phyloP scores from a whole-genome alignment of 1,139 yeast genomes.

The Hemisphaericaspora xylofermentans region DNA sequence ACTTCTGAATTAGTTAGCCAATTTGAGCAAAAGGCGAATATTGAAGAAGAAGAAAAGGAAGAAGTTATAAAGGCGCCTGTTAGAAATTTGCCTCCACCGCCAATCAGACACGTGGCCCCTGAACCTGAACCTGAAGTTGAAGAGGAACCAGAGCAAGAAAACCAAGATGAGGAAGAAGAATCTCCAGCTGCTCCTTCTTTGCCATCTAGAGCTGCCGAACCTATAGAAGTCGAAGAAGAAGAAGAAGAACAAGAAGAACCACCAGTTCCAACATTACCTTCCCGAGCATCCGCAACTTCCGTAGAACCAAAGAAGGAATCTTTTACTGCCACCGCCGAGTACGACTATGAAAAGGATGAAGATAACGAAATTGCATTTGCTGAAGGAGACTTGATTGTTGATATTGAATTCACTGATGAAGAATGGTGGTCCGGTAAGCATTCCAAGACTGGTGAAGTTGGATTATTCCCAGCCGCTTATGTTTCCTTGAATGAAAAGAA shows the following conservation, averaged over 20 bases:
- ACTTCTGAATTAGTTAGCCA: conserved; percentile 20
- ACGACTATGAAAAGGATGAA: conserved; percentile 70
- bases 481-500: conserved; percentile 45
- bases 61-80: conserved; percentile 25
- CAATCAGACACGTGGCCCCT: conserved; percentile 23
- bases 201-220: conserved; percentile 22
- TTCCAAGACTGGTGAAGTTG: conserved; percentile 54
- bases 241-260: conserved; percentile 19
- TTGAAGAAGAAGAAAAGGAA: conserved; percentile 16
- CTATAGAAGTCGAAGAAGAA: conserved; percentile 20
- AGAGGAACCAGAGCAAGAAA: conserved; percentile 21
- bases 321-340: conserved; percentile 57
- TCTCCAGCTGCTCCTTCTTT: conserved; percentile 20
- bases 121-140: conserved; percentile 18
- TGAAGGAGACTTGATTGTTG: conserved; percentile 66
- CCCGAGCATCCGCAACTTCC: conserved; percentile 22
- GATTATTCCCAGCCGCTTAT: conserved; percentile 73
- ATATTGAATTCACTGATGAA: conserved; percentile 67
- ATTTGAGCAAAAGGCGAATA: conserved; percentile 17
- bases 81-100: conserved; percentile 28
- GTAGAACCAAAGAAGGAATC: conserved; percentile 22
- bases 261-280: conserved; percentile 16
- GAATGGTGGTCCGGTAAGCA: conserved; percentile 86
- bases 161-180: conserved; percentile 16
- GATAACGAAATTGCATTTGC: conserved; percentile 67